A percentile compares a stretch with the other conserved stretches of the same genome.
Evolutionary conservation across 805 yeast species (phyloP).

Genomic region (Kodamaea leandrae): DNA sequence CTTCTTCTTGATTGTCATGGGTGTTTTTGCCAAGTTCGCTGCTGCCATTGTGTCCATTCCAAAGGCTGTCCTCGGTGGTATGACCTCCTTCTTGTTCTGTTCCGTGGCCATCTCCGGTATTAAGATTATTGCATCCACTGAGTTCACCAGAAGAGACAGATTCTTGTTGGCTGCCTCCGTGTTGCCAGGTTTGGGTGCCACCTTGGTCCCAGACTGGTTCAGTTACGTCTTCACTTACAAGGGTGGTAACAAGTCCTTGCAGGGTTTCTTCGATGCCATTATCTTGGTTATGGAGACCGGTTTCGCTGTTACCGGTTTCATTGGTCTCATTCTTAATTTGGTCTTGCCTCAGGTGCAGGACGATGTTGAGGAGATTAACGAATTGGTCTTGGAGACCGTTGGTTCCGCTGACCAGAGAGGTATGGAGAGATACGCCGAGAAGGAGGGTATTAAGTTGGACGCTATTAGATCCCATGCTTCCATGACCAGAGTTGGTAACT

Average conservation of each 20-base stretch:
- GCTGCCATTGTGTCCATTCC: slow-evolving; percentile 77
- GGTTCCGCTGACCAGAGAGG: slow-evolving; percentile 41
- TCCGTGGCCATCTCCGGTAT: slow-evolving; percentile 76
- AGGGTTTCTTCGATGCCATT: slow-evolving; percentile 68
- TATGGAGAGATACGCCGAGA: slow-evolving; percentile 29
- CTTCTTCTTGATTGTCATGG: slow-evolving; percentile 80
- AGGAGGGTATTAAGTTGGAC: slow-evolving; percentile 31
- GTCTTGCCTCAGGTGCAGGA: slow-evolving; percentile 59
- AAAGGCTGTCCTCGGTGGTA: slow-evolving; percentile 73
- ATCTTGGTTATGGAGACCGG: slow-evolving; percentile 70
- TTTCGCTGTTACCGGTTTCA: slow-evolving; percentile 65
- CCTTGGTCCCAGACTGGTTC: slow-evolving; percentile 66
- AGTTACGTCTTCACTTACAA: slow-evolving; percentile 58
- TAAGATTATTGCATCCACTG: slow-evolving; percentile 58
- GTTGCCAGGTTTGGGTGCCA: slow-evolving; percentile 66
- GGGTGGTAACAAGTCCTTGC: slow-evolving; percentile 55
- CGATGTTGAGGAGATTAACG: slow-evolving; percentile 47
- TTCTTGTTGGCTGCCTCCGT: slow-evolving; percentile 66
- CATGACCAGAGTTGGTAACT: slow-evolving; percentile 2
- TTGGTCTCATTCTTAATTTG: slow-evolving; percentile 60
- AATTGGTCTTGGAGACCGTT: slow-evolving; percentile 41
- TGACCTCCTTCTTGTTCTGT: slow-evolving; percentile 75
- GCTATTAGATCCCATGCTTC: slow-evolving; percentile 13
- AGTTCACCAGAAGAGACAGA: slow-evolving; percentile 71
- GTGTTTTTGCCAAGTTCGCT: slow-evolving; percentile 58